These are phyloP conservation scores for Cephaloascus fragrans DNA, from an alignment of 805 yeast species.

Conservation along the genomic window DNA sequence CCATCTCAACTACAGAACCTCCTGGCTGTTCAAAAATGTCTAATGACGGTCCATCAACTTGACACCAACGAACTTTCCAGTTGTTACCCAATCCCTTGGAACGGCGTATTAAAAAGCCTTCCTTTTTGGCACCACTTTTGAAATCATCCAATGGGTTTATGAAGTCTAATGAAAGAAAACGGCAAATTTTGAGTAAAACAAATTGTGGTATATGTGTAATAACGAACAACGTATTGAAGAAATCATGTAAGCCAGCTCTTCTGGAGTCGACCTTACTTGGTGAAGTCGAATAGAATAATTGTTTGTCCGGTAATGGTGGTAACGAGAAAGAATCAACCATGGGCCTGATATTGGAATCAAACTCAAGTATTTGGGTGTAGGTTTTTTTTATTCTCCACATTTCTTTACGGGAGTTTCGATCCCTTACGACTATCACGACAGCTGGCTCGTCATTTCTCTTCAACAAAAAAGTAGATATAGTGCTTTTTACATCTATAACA, in stretches of 20 bases:
- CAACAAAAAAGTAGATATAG: slow-evolving; percentile 28
- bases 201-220: slow-evolving; percentile 50
- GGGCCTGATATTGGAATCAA: slow-evolving; percentile 55
- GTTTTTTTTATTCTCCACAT: slow-evolving; percentile 70
- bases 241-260: slow-evolving; percentile 43
- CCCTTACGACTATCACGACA: slow-evolving; percentile 54
- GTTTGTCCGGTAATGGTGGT: slow-evolving; percentile 57
- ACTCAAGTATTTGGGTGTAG: slow-evolving; percentile 44
- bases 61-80: slow-evolving; percentile 68
- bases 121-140: slow-evolving; percentile 45
- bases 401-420: slow-evolving; percentile 50
- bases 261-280: slow-evolving; percentile 62
- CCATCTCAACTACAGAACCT: slow-evolving; percentile 43
- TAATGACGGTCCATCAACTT: slow-evolving; percentile 48
- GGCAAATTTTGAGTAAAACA: slow-evolving; percentile 44
- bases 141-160: slow-evolving; percentile 48
- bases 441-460: slow-evolving; percentile 47
- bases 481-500: slow-evolving; percentile 36
- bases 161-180: slow-evolving; percentile 58
- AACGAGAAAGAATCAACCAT: slow-evolving; percentile 40
- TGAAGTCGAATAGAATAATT: slow-evolving; percentile 43
- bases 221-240: slow-evolving; percentile 45
- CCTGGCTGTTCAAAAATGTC: slow-evolving; percentile 49
- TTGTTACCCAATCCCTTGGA: slow-evolving; percentile 51
- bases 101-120: slow-evolving; percentile 56